Base-by-base conservation (phyloP, 257 asterid species). In the Sherardia arvensis region DNA sequence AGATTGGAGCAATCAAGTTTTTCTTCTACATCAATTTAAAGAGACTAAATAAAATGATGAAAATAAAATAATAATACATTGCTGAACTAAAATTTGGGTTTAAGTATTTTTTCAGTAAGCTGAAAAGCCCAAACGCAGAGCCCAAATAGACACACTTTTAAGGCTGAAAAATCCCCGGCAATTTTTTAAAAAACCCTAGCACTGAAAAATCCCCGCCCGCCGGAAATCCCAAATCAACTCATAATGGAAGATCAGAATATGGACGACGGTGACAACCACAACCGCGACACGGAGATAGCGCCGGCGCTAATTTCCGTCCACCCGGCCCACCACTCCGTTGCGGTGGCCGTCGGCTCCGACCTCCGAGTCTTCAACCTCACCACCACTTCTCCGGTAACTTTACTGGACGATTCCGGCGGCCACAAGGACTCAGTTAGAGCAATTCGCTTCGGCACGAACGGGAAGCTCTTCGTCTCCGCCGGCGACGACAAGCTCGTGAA, bases 401-500 rank as follows among this genome's bases (percentile, higher is more conserved):
- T 87, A 34, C 64, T 61, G 61, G 94, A 87, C 64, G 58, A 63
- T 49, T 76, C 73, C 22, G 86, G 80, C 32, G 94, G 81, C 55
- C 84, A 92, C 66, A 92, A 70, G 67, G 97, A 84, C 64, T 84
- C 97, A 48, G 79, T 90, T 51, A 87, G 97, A 65, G 88, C 97
- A 54, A 79, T 87, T 73, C 80, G 86, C 6, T 90, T 74, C 69
- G 82, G 95, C 63, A 78, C 76, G 58, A 79, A 88, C 43, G 99
- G 99, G 67, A 62, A 69, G 71, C 78, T 87, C 23, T 83, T 90
- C 73, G 92, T 79, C 21, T 87, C 99, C 10, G 96, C 92, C 38
- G 97, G 99, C 43, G 99, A 90, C 71, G 99, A 90, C 69, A 93
- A 93, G 80, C 84, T 85, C 26, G 95, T 90, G 36, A 90, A 87